These are phyloP conservation scores for Corylus avellana DNA, from an alignment of 306 rosid species.

Conservation along the genomic window DNA sequence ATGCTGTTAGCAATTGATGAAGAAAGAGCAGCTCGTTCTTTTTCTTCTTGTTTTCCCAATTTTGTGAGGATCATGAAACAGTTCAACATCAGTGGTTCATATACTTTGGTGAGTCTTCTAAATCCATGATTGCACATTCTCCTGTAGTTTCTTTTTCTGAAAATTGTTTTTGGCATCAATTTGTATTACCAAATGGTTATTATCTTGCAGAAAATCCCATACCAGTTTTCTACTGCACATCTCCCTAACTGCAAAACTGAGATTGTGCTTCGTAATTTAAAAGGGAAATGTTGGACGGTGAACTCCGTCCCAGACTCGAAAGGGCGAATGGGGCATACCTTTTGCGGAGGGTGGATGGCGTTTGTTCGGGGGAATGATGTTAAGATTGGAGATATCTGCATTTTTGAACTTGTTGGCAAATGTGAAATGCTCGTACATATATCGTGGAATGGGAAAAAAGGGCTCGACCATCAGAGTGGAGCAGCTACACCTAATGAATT, in stretches of 20 bases:
- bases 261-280: slow-evolving; percentile 66
- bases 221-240: slow-evolving; percentile 78
- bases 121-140: slow-evolving; percentile 1
- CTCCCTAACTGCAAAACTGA: slow-evolving; percentile 79
- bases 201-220: slow-evolving; percentile 76
- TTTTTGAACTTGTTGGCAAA: slow-evolving; percentile 72
- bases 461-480: slow-evolving; percentile 49
- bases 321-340: slow-evolving; percentile 75
- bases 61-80: slow-evolving; percentile 91
- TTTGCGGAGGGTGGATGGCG: slow-evolving; percentile 97
- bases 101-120: slow-evolving; percentile 74
- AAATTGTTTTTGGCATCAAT: slow-evolving; percentile 8
- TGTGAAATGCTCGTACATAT: slow-evolving; percentile 73
- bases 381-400: slow-evolving; percentile 79
- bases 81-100: slow-evolving; percentile 89
- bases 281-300: slow-evolving; percentile 80
- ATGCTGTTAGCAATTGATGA: slow-evolving; percentile 77
- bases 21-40: slow-evolving; percentile 72
- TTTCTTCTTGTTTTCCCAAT: slow-evolving; percentile 72
- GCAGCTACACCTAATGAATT: slow-evolving; percentile 40
- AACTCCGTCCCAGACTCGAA: slow-evolving; percentile 87
- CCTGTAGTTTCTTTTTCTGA: background rate
- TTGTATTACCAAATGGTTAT: slow-evolving; percentile 22
- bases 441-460: slow-evolving; percentile 66
- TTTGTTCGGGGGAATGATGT: slow-evolving; percentile 84